Conservation (phyloP, 2,329 filamentous ascomycete genomes). For the Colletotrichum brevisporum region DNA sequence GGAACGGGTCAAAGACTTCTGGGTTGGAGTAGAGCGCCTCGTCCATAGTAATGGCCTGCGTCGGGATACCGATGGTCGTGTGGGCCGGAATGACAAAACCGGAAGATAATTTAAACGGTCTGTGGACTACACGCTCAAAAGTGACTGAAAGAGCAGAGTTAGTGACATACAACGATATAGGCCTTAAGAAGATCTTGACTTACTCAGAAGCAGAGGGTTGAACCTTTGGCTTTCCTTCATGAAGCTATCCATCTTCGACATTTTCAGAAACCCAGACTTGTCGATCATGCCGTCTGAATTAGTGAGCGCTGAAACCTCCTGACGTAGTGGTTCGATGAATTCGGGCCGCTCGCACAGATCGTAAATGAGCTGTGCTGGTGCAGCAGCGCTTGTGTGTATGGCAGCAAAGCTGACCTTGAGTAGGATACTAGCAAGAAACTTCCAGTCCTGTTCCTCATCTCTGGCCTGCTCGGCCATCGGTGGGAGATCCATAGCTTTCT, state of each 20-base stretch:
- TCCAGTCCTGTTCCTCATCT: constrained; percentile 36
- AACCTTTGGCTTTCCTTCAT: constrained; percentile 20
- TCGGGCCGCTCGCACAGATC: constrained; percentile 43
- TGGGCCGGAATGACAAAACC: constrained; percentile 10
- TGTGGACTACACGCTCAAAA: constrained; percentile 10
- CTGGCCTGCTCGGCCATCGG: constrained; percentile 43
- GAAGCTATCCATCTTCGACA: constrained; percentile 13
- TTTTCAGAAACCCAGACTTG: constrained; percentile 3
- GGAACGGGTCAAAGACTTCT: background rate
- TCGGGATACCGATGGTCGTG: constrained; percentile 15
- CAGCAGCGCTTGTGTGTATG: constrained; percentile 47
- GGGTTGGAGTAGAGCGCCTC: background rate
- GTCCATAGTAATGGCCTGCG: constrained; percentile 16
- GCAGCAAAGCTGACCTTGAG: constrained; percentile 48
- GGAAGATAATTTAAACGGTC: background rate
- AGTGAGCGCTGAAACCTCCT: background rate
- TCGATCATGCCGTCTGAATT: background rate
- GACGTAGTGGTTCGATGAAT: constrained; percentile 9
- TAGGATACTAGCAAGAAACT: constrained; percentile 46
- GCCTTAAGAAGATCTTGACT: background rate
- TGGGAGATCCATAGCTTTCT: constrained; percentile 45
- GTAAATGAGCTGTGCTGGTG: constrained; percentile 46
- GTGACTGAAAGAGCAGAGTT: background rate
- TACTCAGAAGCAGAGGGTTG: constrained; percentile 14
- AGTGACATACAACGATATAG: background rate